Conservation (phyloP, 2,329 filamentous ascomycete genomes). For the Plenodomus biglobosus region DNA sequence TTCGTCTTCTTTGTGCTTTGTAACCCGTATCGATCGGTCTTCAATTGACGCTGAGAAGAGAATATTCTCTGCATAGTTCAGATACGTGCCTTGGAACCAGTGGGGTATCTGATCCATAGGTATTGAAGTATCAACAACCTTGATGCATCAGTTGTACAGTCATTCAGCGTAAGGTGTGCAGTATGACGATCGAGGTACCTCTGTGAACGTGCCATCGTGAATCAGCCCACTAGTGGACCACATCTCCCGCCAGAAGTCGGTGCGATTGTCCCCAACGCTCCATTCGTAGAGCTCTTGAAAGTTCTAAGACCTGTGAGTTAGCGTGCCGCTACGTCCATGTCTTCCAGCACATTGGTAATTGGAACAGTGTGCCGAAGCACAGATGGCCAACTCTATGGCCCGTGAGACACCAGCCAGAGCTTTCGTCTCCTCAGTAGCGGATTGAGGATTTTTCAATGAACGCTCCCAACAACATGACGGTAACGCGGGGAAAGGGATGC, state of each 20-base stretch:
- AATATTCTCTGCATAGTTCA: conserved; percentile 82
- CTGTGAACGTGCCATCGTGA: conserved; percentile 31
- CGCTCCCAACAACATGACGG: background rate
- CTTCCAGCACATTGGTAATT: background rate
- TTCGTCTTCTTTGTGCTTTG: conserved; percentile 66
- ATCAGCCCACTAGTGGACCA: conserved; percentile 35
- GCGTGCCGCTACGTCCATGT: background rate
- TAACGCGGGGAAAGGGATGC: too few relatives aligned
- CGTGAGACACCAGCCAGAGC: background rate
- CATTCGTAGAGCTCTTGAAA: conserved; percentile 72
- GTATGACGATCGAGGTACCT: conserved; percentile 13
- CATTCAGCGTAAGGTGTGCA: background rate
- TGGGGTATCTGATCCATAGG: conserved; percentile 71
- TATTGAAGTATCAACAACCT: conserved; percentile 66
- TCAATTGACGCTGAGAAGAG: conserved; percentile 59
- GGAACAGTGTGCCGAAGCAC: background rate
- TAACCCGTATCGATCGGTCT: conserved; percentile 53
- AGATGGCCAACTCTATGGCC: too few relatives aligned
- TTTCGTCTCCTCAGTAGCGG: background rate
- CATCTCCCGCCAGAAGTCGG: conserved; percentile 47
- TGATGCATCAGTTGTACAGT: background rate
- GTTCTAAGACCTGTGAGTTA: conserved; percentile 49
- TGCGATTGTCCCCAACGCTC: conserved; percentile 60
- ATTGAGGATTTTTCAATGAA: background rate
- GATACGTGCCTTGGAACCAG: conserved; percentile 73